A percentile compares a stretch with the other conserved stretches of the same genome.
Evolutionary conservation across 805 yeast species (phyloP).

Genomic region (Candida takata): DNA sequence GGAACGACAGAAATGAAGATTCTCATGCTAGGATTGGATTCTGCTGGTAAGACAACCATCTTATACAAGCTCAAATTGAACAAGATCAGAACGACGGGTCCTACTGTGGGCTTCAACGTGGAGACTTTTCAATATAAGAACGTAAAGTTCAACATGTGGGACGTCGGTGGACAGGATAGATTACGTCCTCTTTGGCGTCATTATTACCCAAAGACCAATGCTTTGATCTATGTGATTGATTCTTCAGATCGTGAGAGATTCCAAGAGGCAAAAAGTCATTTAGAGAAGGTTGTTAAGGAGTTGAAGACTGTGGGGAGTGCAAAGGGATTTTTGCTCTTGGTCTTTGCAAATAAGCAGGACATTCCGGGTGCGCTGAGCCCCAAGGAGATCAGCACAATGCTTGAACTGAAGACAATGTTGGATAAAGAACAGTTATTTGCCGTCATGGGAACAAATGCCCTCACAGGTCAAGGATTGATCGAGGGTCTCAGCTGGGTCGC

Average conservation of each 20-base stretch:
- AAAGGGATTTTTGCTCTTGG: slow-evolving; percentile 69
- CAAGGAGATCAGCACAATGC: slow-evolving; percentile 69
- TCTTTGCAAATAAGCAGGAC: slow-evolving; percentile 92
- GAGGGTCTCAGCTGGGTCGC: slow-evolving; percentile 88
- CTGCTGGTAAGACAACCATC: slow-evolving; percentile 89
- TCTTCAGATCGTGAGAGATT: slow-evolving; percentile 66
- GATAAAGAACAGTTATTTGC: slow-evolving; percentile 77
- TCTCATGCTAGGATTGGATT: slow-evolving; percentile 86
- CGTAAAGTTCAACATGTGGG: slow-evolving; percentile 85
- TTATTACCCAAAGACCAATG: slow-evolving; percentile 89
- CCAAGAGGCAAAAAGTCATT: slow-evolving; percentile 70
- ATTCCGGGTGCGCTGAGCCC: slow-evolving; percentile 86
- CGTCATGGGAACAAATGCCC: slow-evolving; percentile 85
- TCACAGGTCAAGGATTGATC: slow-evolving; percentile 81
- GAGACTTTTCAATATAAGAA: slow-evolving; percentile 79
- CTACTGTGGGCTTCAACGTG: slow-evolving; percentile 91
- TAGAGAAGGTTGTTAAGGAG: slow-evolving; percentile 72
- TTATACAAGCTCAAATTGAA: slow-evolving; percentile 77
- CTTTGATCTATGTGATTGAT: slow-evolving; percentile 86
- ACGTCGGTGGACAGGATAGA: slow-evolving; percentile 93
- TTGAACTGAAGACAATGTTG: slow-evolving; percentile 51
- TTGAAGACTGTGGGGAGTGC: slow-evolving; percentile 47
- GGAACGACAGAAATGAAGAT: slow-evolving; percentile 54
- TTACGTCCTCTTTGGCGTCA: slow-evolving; percentile 93
- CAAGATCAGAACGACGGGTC: slow-evolving; percentile 71